phyloP scores from a whole-genome alignment of 768 basidiomycete species.

The Cystoderma amianthinum region DNA sequence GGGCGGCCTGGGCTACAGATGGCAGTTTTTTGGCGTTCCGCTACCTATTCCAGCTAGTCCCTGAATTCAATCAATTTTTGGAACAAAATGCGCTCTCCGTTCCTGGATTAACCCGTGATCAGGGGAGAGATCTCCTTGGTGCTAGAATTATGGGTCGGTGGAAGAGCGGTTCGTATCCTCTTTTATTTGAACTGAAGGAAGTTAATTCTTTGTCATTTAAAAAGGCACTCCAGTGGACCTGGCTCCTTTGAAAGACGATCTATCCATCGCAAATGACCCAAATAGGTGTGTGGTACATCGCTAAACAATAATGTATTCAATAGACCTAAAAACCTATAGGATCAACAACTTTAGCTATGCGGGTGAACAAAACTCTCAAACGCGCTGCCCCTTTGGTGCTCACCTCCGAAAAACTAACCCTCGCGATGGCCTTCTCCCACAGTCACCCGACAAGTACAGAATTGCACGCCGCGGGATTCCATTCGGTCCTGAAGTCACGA shows the following conservation, averaged over 20 bases:
- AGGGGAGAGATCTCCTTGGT: constrained; percentile 43
- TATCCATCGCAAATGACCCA: constrained; percentile 23
- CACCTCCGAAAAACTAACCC: constrained; percentile 42
- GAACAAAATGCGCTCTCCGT: constrained; percentile 27
- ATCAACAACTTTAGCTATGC: constrained; percentile 37
- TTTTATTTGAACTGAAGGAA: too few relatives aligned
- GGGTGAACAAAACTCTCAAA: constrained; percentile 23
- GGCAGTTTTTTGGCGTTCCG: constrained; percentile 49
- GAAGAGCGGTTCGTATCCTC: constrained; percentile 42
- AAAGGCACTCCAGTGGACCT: constrained; percentile 39
- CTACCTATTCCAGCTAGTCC: constrained; percentile 42
- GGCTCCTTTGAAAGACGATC: constrained; percentile 35
- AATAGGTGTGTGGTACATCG: constrained; percentile 15
- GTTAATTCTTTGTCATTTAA: too few relatives aligned
- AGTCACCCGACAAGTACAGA: constrained; percentile 16
- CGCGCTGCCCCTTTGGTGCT: constrained; percentile 39
- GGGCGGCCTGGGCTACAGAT: constrained; percentile 39
- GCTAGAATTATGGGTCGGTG: constrained; percentile 52
- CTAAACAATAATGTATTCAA: constrained; percentile 6
- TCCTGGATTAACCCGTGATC: constrained; percentile 23
- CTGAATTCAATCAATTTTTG: constrained; percentile 43
- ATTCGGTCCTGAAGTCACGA: constrained; percentile 44
- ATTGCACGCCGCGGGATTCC: constrained; percentile 43
- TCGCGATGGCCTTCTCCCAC: constrained; percentile 27
- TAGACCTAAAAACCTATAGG: constrained; percentile 13